Base-by-base conservation (phyloP, 306 rosid genomes). In the Echinosophora koreensis region DNA sequence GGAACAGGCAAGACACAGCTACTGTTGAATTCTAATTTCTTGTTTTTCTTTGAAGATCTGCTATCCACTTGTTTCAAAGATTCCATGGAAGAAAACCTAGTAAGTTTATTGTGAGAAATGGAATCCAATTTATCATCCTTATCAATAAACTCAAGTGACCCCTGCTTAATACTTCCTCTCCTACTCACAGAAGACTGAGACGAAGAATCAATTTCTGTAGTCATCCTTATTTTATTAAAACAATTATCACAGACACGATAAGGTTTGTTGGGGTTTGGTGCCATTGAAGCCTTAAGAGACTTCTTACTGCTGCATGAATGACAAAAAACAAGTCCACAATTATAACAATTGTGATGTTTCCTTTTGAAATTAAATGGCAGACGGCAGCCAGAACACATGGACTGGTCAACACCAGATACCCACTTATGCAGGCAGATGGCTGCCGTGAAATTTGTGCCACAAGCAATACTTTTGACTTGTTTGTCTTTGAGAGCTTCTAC, bases 391-490 rank as follows among this genome's bases (percentile, higher is more conserved):
- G 99, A 92, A 86, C 99, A 95, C 97, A 92, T 89, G 44, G 99
- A 95, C 85, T 92, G 99, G 83, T 95, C 99, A 77, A 92, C 90
- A 87, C 99, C 99, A 77, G 99, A 95, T 59, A 89, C 97, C 99
- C 99, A 95, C 88, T 92, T 95, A 84, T 95, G 99, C 82, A 95
- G 96, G 85, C 99, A 95, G 73, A 95, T 95, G 61, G 92, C 96
- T 64, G 97, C 96, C 32, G 97, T 95, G 80, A 95, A 90, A 88
- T 92, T 95, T 62, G 92, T 83, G 68, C 99, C 99, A 65, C 99
- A 95, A 69, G 97, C 96, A 86, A 95, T 84, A 80, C 97, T 90
- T 87, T 90, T 92, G 68, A 95, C 97, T 85, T 90, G 97, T 82
- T 92, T 95, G 80, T 95, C 97, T 84, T 88, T 95, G 69, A 95